phyloP scores from a whole-genome alignment of 2,329 filamentous ascomycete species.

The Biscogniauxia marginata region DNA sequence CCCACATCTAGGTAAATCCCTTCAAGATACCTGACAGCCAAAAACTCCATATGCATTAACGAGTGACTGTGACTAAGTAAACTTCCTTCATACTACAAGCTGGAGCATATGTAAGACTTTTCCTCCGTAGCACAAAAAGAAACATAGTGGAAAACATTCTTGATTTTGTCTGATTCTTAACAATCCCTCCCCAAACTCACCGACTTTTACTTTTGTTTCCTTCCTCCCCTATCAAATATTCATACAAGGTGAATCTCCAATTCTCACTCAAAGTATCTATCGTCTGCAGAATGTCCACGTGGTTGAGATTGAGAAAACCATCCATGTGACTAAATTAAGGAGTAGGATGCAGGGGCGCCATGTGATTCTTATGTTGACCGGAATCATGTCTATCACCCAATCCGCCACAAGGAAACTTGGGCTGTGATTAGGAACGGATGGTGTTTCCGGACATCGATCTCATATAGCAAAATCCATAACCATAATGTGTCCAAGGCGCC shows the following conservation, averaged over 20 bases:
- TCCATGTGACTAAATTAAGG: constrained; percentile 30
- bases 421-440: constrained; percentile 19
- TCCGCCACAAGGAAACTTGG: constrained; percentile 15
- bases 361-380: constrained; percentile 18
- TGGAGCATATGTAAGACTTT: constrained; percentile 28
- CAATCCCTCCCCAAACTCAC: constrained; percentile 4
- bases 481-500: constrained; percentile 62
- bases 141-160: constrained; percentile 20
- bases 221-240: constrained; percentile 16
- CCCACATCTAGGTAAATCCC: too few species aligned
- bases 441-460: constrained; percentile 22
- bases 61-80: constrained; percentile 19
- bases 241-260: constrained; percentile 30
- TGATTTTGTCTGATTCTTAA: constrained; percentile 17
- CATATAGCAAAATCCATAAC: constrained; percentile 60
- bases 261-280: constrained; percentile 31
- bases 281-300: constrained; percentile 31
- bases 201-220: constrained; percentile 12
- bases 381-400: constrained; percentile 21
- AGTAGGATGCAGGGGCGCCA: constrained; percentile 21
- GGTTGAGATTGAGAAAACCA: constrained; percentile 28
- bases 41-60: constrained; percentile 12
- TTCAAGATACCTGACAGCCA: background rate
- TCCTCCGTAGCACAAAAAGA: constrained; percentile 27
- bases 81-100: constrained; percentile 27